Evolutionary conservation across 345 rosid species (phyloP), one percentile per base, ranked within the genome.

Genomic region (Citrus mangshanensis): DNA sequence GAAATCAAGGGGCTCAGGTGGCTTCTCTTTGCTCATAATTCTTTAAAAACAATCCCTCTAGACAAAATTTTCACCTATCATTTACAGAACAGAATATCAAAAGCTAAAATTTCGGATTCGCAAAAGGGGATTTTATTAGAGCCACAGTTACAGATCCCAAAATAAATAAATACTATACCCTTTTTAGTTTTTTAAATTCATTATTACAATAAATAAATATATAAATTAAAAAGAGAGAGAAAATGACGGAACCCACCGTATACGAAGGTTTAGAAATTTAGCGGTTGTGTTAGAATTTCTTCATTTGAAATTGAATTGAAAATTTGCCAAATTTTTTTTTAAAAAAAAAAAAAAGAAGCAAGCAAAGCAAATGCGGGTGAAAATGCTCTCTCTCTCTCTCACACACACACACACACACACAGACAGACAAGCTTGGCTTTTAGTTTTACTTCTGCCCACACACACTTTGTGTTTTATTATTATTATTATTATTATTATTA

Each of bases 1-100:
- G 97, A 95, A 95, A 95, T 95, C 99, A 67, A 95, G 98, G 34
- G 98, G 99, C 91, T 95, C 99, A 1, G 99, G 98, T 0, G 89
- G 91, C 74, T 80, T 86, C 49, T 84, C 95, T 88, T 88, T 92
- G 88, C 84, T 93, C 98, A 95, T 95, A 67, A 71, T 77, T 70
- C 62, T 35, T 34, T 62, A 9, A 10, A 61, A 62, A 63, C 6
- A 32, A 64, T 58, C 65, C 58, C 80, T 12, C 76, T 68, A 51
- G 73, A 71, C 78, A 80, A 79, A 78, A 54, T 16, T 67, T 32
- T 70, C n/a, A 70, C 73, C 77, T 72, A 55, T 30, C 42, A 77
- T 67, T 81, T 34, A 68, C 21, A 62, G 63, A 74, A 62, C 37
- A 28, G 49, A 62, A 46, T n/a, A 56, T 62, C 69, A 42, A 19